Evolutionary conservation across 2,329 filamentous ascomycete species (phyloP), one percentile per base, ranked within the genome.

Genomic region (Phoma sp.): DNA sequence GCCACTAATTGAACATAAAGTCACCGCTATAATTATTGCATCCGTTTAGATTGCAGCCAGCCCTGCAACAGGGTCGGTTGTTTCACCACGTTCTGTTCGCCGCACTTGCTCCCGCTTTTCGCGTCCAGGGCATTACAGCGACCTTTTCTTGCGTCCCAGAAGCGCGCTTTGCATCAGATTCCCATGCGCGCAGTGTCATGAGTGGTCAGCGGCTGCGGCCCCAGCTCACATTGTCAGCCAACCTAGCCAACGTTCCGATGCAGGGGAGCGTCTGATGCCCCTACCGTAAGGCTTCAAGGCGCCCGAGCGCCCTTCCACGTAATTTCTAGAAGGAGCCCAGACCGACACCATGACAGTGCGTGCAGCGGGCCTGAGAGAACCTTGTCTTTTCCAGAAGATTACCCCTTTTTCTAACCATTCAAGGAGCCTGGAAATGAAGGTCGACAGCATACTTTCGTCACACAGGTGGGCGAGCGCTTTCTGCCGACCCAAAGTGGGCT

Each of bases 351-450:
- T 62, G 61, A 56, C 65, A 57, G 56, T 57, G 66, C 61, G 62
- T 62, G 48, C 62, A 61, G 66, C 61, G 64, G 64, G 56, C 60
- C 57, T 40, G 33, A 47, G 40, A 53, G 61, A 61, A 66, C 59
- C 60, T 66, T 66, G 64, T 62, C 62, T 66, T 68, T 75, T 74
- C 72, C 61, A 68, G 72, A 75, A 74, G 60, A 65, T 62, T 74
- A 55, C 71, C 66, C 69, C 71, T 71, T 72, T 71, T 56, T 62
- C 64, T 59, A 55, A 20, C 52, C 32, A 14, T 47, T 37, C 36
- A 47, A 47, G 58, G 56, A 64, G 47, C 46, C 52, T 59, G 54
- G 60, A 60, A 57, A 62, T 61, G 53, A 64, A 51, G 45, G 47
- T 59, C 49, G 45, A 49, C 57, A 50, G 48, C 54, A 30, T 21